Evolutionary conservation across 805 yeast species (phyloP).

Genomic region (Wickerhamomyces bovis): DNA sequence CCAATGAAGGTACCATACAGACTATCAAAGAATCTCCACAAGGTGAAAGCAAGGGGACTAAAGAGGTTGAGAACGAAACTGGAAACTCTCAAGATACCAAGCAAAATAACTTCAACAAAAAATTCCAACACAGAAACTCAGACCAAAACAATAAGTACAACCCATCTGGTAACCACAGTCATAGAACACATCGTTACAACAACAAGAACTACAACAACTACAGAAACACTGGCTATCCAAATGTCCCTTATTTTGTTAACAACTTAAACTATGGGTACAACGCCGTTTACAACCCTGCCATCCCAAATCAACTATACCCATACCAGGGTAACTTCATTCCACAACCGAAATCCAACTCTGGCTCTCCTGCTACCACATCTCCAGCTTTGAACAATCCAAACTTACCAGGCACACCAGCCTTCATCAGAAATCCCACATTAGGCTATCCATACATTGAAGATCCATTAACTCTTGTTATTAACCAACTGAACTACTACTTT

Average conservation of each 20-base stretch:
- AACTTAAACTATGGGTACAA: slow-evolving; percentile 12
- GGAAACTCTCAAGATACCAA: background rate
- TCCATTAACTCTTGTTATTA: slow-evolving; percentile 25
- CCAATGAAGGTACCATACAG: background rate
- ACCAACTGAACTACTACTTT: slow-evolving; percentile 85
- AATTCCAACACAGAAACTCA: slow-evolving; percentile 16
- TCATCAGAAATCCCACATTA: slow-evolving; percentile 8
- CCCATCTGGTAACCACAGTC: background rate
- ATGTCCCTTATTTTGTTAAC: slow-evolving; percentile 10
- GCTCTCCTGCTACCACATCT: slow-evolving; percentile 13
- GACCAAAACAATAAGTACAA: slow-evolving; percentile 11
- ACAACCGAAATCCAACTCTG: slow-evolving; percentile 16
- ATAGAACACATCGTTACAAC: slow-evolving; percentile 9
- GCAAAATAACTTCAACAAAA: slow-evolving; percentile 4
- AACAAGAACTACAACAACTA: slow-evolving; percentile 8
- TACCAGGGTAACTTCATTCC: slow-evolving; percentile 3
- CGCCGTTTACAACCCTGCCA: slow-evolving; percentile 2
- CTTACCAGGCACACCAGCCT: slow-evolving; percentile 4
- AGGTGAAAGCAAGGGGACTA: background rate
- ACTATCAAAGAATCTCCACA: background rate
- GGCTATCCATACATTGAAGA: slow-evolving; percentile 15
- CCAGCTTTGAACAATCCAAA: background rate
- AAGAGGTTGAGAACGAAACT: background rate
- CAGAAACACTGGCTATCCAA: slow-evolving; percentile 15
- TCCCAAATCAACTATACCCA: slow-evolving; percentile 2